A percentile compares a stretch with the other conserved stretches of the same genome.
These are phyloP conservation scores for Collybiopsis luxurians DNA, from an alignment of 768 basidiomycete species.

Conservation along the genomic window DNA sequence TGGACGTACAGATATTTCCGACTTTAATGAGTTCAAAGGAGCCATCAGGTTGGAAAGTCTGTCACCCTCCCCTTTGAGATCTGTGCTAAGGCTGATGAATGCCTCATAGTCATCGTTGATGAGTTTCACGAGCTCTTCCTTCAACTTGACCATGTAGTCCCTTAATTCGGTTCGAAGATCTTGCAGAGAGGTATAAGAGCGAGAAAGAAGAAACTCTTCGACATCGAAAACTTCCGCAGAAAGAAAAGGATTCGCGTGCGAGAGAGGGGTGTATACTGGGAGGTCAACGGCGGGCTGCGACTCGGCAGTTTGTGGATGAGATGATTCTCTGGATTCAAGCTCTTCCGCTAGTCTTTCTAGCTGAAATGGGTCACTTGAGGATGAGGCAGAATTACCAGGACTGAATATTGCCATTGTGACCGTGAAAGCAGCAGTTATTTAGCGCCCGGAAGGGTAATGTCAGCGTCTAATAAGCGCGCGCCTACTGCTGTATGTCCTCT, in stretches of 20 bases:
- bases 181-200: constrained; percentile 79
- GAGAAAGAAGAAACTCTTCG: constrained; percentile 85
- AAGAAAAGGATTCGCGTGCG: constrained; percentile 76
- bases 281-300: constrained; percentile 49
- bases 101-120: constrained; percentile 99
- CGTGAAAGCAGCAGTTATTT: not conserved
- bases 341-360: constrained; percentile 75
- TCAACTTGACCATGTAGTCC: constrained; percentile 77
- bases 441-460: not conserved
- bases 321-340: constrained; percentile 53
- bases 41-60: constrained; percentile 64
- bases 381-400: not conserved
- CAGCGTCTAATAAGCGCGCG: too few relatives aligned
- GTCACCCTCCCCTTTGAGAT: constrained; percentile 80
- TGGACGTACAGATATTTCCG: constrained; percentile 52
- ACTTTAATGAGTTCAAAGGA: constrained; percentile 63
- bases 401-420: not conserved
- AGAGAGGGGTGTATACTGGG: constrained; percentile 67
- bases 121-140: constrained; percentile 91
- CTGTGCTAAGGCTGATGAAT: constrained; percentile 94
- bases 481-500: too few relatives aligned
- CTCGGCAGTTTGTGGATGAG: constrained; percentile 12
- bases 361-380: constrained; percentile 54
- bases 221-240: constrained; percentile 69
- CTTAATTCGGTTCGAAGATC: constrained; percentile 87